Conservation (phyloP, 805 yeast species). For the Schwanniomyces yamadae region DNA sequence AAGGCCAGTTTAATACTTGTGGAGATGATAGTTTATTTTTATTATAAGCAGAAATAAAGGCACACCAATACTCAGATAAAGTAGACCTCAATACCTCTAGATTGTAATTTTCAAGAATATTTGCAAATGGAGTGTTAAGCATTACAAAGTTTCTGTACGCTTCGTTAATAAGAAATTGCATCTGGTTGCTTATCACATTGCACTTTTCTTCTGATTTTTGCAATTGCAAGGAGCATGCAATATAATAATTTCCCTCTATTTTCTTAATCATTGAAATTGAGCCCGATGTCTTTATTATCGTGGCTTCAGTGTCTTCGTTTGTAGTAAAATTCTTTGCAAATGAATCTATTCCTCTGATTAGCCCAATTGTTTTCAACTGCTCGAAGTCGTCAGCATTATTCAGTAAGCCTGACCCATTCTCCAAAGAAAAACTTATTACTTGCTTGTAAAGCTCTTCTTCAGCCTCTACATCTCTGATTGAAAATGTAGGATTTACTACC, state of each 20-base stretch:
- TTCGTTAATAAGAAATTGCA: conserved; percentile 18
- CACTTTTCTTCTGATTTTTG: conserved; percentile 12
- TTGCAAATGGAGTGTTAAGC: conserved; percentile 24
- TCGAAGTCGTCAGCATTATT: conserved; percentile 14
- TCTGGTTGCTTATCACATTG: conserved; percentile 23
- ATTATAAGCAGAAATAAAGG: conserved; percentile 28
- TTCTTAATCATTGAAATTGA: conserved; percentile 25
- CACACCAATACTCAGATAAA: conserved; percentile 28
- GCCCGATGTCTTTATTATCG: conserved; percentile 23
- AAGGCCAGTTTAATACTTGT: conserved; percentile 33
- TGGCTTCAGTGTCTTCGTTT: conserved; percentile 8
- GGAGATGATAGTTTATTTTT: conserved; percentile 18
- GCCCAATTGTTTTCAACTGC: conserved; percentile 32
- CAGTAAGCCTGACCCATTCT: conserved; percentile 5
- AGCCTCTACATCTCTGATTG: conserved; percentile 22
- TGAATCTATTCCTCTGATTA: conserved; percentile 36
- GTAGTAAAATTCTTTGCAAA: conserved; percentile 25
- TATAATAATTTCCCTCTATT: conserved; percentile 23
- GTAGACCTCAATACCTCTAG: conserved; percentile 13
- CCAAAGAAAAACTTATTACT: conserved; percentile 18
- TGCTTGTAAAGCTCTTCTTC: conserved; percentile 32
- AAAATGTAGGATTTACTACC: conserved; percentile 32
- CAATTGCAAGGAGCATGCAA: conserved; percentile 24
- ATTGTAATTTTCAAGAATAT: conserved; percentile 16
- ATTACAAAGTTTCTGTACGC: conserved; percentile 27